A percentile compares a stretch with the other conserved stretches of the same genome.
phyloP scores from a whole-genome alignment of 345 rosid genomes.

The Acer yangbiense region DNA sequence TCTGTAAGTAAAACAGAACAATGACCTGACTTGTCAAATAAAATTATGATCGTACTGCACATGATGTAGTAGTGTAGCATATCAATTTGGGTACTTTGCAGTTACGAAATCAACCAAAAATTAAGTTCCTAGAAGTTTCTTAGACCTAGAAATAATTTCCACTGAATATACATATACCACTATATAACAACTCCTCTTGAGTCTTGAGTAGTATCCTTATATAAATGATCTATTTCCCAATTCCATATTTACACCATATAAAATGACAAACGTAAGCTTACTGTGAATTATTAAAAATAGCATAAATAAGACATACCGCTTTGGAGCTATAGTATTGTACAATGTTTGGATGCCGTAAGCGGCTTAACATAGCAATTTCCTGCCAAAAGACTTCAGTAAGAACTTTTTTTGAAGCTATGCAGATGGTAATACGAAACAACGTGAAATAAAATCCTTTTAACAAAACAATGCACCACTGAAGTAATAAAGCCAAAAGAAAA shows the following conservation, averaged over 20 bases:
- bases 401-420: slow-evolving; percentile 4
- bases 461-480: background rate
- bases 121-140: slow-evolving; percentile 13
- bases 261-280: background rate
- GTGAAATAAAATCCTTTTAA: background rate
- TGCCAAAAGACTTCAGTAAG: slow-evolving; percentile 29
- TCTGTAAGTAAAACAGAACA: slow-evolving; percentile 4
- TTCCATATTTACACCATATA: background rate
- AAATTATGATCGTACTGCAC: background rate
- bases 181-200: background rate
- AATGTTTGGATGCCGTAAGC: slow-evolving; percentile 68
- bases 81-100: slow-evolving; percentile 1
- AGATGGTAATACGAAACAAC: background rate
- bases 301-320: slow-evolving; percentile 38
- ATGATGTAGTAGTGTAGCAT: background rate
- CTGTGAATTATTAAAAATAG: background rate
- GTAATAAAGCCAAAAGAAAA: no score
- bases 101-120: slow-evolving; percentile 1
- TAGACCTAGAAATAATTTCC: background rate
- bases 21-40: slow-evolving; percentile 6
- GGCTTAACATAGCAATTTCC: slow-evolving; percentile 72
- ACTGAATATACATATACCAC: background rate
- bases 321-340: slow-evolving; percentile 83
- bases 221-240: slow-evolving; percentile 4
- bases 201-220: background rate